A percentile compares a stretch with the other conserved stretches of the same genome.
Conservation (phyloP, 2,329 filamentous ascomycete species). For the Fusarium nurragi region DNA sequence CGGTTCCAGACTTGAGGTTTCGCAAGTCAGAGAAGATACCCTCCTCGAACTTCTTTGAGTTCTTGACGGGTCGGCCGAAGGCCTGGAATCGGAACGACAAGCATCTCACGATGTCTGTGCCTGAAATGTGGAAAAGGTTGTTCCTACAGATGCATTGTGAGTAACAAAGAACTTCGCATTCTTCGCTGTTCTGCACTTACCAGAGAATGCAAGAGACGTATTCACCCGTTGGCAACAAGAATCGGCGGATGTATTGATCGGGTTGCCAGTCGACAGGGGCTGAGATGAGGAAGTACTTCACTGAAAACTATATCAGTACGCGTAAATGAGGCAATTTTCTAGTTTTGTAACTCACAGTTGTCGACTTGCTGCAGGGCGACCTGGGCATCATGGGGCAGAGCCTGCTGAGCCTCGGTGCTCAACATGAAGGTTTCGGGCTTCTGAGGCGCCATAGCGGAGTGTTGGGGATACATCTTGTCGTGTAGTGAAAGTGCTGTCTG, state of each 20-base stretch:
- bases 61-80: conserved; percentile 97
- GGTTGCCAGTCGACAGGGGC: conserved; percentile 97
- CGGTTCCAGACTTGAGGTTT: conserved; percentile 97
- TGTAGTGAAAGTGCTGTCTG: conserved; percentile 35
- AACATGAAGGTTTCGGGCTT: conserved; percentile 99
- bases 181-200: conserved; percentile 47
- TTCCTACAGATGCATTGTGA: conserved; percentile 57
- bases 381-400: conserved; percentile 93
- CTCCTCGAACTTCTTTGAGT: conserved; percentile 99
- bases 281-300: conserved; percentile 99
- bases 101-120: conserved; percentile 98
- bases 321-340: conserved; percentile 1
- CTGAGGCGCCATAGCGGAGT: conserved; percentile 89
- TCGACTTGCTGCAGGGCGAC: conserved; percentile 98
- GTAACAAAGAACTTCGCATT: not conserved
- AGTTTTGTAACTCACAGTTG: conserved; percentile 73
- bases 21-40: conserved; percentile 98
- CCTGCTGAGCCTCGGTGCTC: conserved; percentile 96
- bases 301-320: conserved; percentile 56
- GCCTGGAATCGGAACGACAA: conserved; percentile 98
- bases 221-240: conserved; percentile 95
- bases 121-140: conserved; percentile 99
- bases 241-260: conserved; percentile 96
- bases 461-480: conserved; percentile 78
- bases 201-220: conserved; percentile 98